Percentiles rank a stretch among this genome's conserved stretches.
Conservation (phyloP, 1,284 basidiomycete genomes). For the Schizophyllum amplum region DNA sequence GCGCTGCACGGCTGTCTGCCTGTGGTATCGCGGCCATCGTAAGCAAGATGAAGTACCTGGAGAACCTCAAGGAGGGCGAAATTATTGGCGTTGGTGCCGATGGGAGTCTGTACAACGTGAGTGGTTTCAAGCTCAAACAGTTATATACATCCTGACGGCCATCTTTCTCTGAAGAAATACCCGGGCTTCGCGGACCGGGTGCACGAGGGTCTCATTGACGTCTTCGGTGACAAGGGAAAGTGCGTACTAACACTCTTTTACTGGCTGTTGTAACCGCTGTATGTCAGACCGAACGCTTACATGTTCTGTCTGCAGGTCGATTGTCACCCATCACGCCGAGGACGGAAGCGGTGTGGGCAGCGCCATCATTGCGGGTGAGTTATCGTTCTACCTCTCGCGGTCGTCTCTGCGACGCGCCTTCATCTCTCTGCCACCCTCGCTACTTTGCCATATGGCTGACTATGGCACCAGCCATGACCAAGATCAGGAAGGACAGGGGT, state of each 20-base stretch:
- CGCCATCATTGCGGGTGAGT: constrained; percentile 86
- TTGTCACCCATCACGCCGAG: constrained; percentile 87
- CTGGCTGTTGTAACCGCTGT: too few species aligned
- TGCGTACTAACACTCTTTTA: constrained; percentile 27
- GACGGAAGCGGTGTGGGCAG: constrained; percentile 95
- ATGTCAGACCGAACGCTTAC: neutral
- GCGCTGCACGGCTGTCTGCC: constrained; percentile 81
- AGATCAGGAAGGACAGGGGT: constrained; percentile 28
- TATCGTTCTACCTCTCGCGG: constrained; percentile 1
- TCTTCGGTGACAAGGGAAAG: constrained; percentile 92
- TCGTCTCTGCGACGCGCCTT: neutral
- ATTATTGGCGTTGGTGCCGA: constrained; percentile 89
- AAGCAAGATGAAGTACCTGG: constrained; percentile 85
- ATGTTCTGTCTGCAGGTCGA: constrained; percentile 46
- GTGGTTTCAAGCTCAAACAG: too few species aligned
- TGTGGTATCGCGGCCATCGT: constrained; percentile 95
- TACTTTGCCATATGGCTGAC: neutral
- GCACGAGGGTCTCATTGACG: constrained; percentile 82
- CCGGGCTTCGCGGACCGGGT: constrained; percentile 86
- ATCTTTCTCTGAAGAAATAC: constrained; percentile 66
- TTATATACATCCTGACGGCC: constrained; percentile 2
- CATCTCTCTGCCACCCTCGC: too few species aligned
- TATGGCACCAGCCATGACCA: constrained; percentile 27
- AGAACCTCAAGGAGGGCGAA: constrained; percentile 32
- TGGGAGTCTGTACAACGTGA: constrained; percentile 86